Conservation (phyloP, 2,329 filamentous ascomycete species). For the Ophiostoma fasciatum region DNA sequence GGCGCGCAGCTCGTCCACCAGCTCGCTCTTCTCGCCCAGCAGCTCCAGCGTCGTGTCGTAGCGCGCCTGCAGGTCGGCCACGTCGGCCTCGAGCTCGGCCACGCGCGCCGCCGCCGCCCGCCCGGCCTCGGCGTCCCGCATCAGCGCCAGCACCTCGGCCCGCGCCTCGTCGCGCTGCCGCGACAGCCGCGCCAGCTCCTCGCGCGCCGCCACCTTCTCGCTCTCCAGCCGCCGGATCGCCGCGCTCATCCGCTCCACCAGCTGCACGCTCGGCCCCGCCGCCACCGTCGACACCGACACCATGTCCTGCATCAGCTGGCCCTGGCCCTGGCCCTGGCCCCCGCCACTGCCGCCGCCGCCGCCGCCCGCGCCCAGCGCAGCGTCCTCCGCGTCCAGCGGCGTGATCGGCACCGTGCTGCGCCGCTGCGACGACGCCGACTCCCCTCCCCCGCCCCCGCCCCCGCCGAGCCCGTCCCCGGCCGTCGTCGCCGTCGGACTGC, state of each 20-base stretch:
- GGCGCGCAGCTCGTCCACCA: constrained; percentile 75
- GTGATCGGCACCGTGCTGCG: too few relatives aligned
- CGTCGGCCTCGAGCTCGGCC: constrained; percentile 47
- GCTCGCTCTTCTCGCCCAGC: constrained; percentile 92
- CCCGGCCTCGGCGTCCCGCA: constrained; percentile 70
- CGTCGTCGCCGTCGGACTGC: constrained; percentile 25
- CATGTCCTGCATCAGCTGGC: constrained; percentile 63
- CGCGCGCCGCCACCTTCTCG: constrained; percentile 77
- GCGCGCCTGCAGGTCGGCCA: constrained; percentile 54
- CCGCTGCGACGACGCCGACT: constrained; percentile 4
- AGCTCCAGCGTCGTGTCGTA: constrained; percentile 90
- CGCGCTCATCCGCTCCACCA: constrained; percentile 91
- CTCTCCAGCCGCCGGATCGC: constrained; percentile 81
- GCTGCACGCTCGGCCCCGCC: constrained; percentile 82
- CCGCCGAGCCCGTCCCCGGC: constrained; percentile 1
- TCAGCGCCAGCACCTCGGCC: constrained; percentile 77
- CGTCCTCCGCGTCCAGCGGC: too few relatives aligned
- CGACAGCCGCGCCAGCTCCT: constrained; percentile 68
- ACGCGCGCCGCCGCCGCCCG: constrained; percentile 45
- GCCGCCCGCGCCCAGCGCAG: too few relatives aligned
- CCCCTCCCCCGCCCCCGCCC: too few relatives aligned
- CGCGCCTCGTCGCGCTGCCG: constrained; percentile 84
- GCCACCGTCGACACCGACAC: constrained; percentile 79
- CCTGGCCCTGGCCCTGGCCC: constrained; percentile 40
- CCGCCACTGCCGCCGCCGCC: constrained; percentile 17